These are phyloP conservation scores for Gossypium ekmanianum DNA, from an alignment of 345 rosid species.

Conservation along the genomic window DNA sequence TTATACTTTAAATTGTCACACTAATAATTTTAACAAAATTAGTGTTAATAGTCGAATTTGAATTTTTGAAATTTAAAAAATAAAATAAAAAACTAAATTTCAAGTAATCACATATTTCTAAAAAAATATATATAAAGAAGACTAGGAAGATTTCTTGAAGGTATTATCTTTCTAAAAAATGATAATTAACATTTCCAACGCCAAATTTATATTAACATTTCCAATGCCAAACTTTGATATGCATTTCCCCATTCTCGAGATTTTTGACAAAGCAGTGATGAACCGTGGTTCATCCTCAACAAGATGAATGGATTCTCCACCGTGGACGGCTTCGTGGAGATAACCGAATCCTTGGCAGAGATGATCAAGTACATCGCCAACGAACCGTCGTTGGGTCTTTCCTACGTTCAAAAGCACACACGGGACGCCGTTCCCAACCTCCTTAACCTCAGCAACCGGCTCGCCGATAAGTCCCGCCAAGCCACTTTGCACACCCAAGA, in stretches of 20 bases:
- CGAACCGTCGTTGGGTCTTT: conserved; percentile 89
- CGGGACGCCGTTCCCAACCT: conserved; percentile 74
- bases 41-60: no score
- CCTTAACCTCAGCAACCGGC: conserved; percentile 46
- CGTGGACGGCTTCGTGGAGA: conserved; percentile 87
- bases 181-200: no score
- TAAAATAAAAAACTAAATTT: no score
- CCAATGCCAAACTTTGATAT: background rate
- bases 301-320: conserved; percentile 94
- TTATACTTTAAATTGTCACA: no score
- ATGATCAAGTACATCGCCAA: conserved; percentile 91
- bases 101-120: no score
- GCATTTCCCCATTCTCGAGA: background rate
- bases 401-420: conserved; percentile 79
- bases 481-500: conserved; percentile 68
- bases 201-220: no score
- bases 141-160: no score
- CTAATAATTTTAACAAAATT: no score
- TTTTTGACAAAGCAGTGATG: conserved; percentile 44
- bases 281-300: conserved; percentile 36
- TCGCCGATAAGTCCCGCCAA: conserved; percentile 52
- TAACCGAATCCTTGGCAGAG: conserved; percentile 78
- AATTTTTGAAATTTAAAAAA: no score
- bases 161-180: no score
- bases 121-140: no score